Evolutionary conservation across 148 eudicot species (phyloP).

Genomic region (Gaultheria prostrata): DNA sequence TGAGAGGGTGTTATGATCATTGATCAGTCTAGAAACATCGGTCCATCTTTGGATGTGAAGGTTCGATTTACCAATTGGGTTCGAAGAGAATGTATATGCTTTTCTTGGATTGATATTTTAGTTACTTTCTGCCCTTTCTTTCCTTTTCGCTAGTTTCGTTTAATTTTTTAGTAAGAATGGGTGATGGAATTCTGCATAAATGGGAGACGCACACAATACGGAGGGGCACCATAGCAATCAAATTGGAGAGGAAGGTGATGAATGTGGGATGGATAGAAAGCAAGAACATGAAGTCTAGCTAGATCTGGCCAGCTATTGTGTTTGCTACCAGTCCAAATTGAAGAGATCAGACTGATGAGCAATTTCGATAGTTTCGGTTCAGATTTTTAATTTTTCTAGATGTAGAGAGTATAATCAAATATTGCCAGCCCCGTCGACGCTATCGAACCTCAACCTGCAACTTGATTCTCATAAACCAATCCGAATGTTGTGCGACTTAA

Average conservation of each 20-base stretch:
- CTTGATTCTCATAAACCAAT: neutral
- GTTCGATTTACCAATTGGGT: conserved; percentile 1
- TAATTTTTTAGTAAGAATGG: neutral
- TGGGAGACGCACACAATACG: neutral
- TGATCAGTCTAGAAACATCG: neutral
- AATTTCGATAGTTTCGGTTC: neutral
- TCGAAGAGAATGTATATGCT: neutral
- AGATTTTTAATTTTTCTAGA: neutral
- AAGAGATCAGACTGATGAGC: neutral
- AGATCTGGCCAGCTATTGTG: neutral
- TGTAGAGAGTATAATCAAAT: too few species aligned
- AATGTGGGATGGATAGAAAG: neutral
- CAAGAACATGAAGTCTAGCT: neutral
- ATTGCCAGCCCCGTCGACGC: neutral
- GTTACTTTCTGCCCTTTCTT: too few species aligned
- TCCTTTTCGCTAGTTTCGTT: neutral
- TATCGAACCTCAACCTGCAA: conserved; percentile 3
- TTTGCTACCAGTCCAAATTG: neutral
- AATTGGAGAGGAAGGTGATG: neutral
- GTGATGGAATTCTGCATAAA: neutral
- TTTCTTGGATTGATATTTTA: neutral
- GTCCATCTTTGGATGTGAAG: neutral
- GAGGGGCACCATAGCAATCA: neutral
- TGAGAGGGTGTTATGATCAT: neutral
- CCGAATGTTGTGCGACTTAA: neutral